Percentiles rank a stretch among this genome's conserved stretches.
These are phyloP conservation scores for Debaryomycetaceae sp. DNA, from an alignment of 1,139 yeast genomes.

Conservation along the genomic window DNA sequence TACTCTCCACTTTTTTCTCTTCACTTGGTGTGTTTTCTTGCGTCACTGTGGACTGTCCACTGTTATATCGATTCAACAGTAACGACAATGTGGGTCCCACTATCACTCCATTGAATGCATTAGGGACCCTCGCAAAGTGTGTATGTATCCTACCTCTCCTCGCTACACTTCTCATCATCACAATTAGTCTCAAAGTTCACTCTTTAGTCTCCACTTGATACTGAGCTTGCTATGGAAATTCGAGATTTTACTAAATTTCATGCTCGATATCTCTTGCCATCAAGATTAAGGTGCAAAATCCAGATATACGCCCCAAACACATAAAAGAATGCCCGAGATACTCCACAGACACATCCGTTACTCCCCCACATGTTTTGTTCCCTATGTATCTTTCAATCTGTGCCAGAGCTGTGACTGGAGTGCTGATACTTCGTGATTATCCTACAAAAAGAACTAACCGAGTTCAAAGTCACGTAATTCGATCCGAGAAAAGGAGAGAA, in stretches of 20 bases:
- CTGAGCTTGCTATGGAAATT: neutral
- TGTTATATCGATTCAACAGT: neutral
- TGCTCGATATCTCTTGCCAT: neutral
- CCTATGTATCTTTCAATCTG: no score
- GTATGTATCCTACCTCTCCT: neutral
- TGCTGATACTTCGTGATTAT: no score
- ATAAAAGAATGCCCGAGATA: no score
- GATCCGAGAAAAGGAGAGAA: no score
- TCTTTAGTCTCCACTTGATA: neutral
- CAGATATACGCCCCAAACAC: no score
- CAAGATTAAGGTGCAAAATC: neutral
- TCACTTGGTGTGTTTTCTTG: neutral
- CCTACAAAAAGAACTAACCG: no score
- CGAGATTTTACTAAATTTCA: neutral
- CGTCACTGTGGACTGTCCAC: neutral
- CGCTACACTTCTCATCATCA: neutral
- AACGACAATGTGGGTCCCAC: neutral
- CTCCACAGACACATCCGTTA: no score
- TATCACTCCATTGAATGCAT: neutral
- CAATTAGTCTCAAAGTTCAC: neutral
- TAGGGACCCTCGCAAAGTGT: neutral
- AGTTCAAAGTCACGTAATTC: no score
- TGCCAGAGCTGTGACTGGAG: no score
- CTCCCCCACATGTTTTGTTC: no score
- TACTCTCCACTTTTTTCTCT: neutral